A percentile compares a stretch with the other conserved stretches of the same genome.
phyloP scores from a whole-genome alignment of 768 basidiomycete species.

The Phaeotremella skinneri region DNA sequence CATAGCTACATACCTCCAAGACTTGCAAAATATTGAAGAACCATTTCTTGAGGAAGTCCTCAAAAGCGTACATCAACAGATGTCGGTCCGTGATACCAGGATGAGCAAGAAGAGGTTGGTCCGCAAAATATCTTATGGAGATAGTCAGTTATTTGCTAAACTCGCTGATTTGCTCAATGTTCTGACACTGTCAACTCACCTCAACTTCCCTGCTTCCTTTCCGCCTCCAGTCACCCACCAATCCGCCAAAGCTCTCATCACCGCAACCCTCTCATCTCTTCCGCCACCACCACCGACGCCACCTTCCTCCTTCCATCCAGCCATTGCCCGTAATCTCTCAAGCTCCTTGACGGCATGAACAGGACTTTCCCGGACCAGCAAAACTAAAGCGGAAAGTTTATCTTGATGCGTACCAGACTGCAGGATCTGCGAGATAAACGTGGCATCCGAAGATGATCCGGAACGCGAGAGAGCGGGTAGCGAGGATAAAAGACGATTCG shows the following conservation, averaged over 20 bases:
- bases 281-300: constrained; percentile 44
- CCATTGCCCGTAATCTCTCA: constrained; percentile 70
- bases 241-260: constrained; percentile 85
- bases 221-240: constrained; percentile 92
- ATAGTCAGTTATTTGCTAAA: background rate
- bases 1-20: constrained; percentile 64
- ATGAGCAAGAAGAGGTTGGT: constrained; percentile 68
- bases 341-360: constrained; percentile 79
- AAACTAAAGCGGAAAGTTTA: constrained; percentile 80
- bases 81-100: constrained; percentile 66
- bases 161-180: background rate
- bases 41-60: constrained; percentile 96
- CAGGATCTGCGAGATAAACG: constrained; percentile 80
- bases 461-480: constrained; percentile 36
- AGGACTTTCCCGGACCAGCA: constrained; percentile 83
- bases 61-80: constrained; percentile 82
- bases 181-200: constrained; percentile 56
- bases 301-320: constrained; percentile 70
- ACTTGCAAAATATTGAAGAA: constrained; percentile 89
- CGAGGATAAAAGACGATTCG: constrained; percentile 23
- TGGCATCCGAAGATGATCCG: constrained; percentile 64
- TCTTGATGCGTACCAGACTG: constrained; percentile 87
- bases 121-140: constrained; percentile 74
- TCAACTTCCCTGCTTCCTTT: constrained; percentile 80
- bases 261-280: constrained; percentile 88